Base-by-base conservation (phyloP, 768 basidiomycete species). In the Phanerodontia chrysosporium region DNA sequence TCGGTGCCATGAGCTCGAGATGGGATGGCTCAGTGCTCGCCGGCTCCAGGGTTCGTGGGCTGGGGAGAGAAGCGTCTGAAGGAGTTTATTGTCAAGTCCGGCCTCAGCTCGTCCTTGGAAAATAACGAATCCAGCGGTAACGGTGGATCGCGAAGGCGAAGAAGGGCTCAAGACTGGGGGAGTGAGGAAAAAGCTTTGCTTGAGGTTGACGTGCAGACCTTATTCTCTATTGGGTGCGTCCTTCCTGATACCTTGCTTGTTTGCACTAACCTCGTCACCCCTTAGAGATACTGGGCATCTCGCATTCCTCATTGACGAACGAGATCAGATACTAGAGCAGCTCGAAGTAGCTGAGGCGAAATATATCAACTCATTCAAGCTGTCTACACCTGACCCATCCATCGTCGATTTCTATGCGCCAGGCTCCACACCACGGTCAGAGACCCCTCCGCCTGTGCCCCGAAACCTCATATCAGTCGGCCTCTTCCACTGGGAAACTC, bases 321-420 rank as follows among this genome's bases (percentile, higher is more conserved):
- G 91, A 28, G 90, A 91, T 61, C 80, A 82, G 65, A 83, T 91
- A 22, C 72, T 93, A n/a, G 85, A 90, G 63, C 84, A 88, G 61
- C 77, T 93, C 9, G 90, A 93, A 74, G 82, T 86, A 54, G 89
- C 90, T 12, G 90, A 92, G 73, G 83, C 86, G 12, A 82, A 79
- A 65, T 94, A 91, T 65, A 90, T 90, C 62, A 77, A 78, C 57
- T 91, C 87, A 4, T 92, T 92, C 76, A 76, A 82, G 16, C 73
- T 88, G 10, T 83, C 85, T 0, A 90, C 87, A 0, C 87, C 88
- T 3, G 87, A 88, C 58, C 87, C 87, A 21, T 88, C 88, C 7
- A 76, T 89, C 55, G 75, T 81, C 13, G 85, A 88, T 68, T 65
- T 66, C 58, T 58, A 56, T 29, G 67, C 67, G 21, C 51, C 49